phyloP scores from a whole-genome alignment of 2,329 filamentous ascomycete species.

The Talaromyces albobiverticillius region DNA sequence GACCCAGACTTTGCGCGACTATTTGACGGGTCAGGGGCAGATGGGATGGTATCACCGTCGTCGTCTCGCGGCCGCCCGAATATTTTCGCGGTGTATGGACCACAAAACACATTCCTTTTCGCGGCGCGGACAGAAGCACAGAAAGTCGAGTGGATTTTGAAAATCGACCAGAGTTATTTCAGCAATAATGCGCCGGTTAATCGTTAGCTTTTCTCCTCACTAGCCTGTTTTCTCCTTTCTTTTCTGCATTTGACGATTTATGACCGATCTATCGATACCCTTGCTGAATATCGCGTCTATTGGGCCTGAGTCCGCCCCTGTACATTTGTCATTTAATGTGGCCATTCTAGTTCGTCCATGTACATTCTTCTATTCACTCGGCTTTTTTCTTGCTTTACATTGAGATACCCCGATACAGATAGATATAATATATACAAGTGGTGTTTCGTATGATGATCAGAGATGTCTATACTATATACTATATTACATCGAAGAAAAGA shows the following conservation, averaged over 20 bases:
- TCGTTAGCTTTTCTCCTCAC: background rate
- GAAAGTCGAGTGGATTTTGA: constrained; percentile 95
- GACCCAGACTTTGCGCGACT: constrained; percentile 82
- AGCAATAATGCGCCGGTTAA: constrained; percentile 28
- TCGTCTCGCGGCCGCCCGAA: constrained; percentile 55
- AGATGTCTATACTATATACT: too few species aligned
- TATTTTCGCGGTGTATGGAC: constrained; percentile 92
- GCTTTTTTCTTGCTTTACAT: too few species aligned
- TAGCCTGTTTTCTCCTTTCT: background rate
- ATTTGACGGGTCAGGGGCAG: constrained; percentile 58
- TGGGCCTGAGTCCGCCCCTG: too few species aligned
- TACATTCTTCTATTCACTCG: too few species aligned
- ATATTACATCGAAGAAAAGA: too few species aligned
- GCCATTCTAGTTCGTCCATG: too few species aligned
- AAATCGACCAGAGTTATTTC: constrained; percentile 81
- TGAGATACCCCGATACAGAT: too few species aligned
- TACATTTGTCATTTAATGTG: too few species aligned
- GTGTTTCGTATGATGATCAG: background rate
- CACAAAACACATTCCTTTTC: constrained; percentile 93
- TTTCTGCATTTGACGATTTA: background rate
- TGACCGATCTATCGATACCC: background rate
- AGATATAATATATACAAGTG: too few species aligned
- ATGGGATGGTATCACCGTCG: too few species aligned
- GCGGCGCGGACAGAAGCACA: constrained; percentile 83
- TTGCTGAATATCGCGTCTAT: too few species aligned